These are phyloP conservation scores for Schwanniomyces pseudopolymorphus DNA, from an alignment of 805 yeast genomes.

Conservation along the genomic window DNA sequence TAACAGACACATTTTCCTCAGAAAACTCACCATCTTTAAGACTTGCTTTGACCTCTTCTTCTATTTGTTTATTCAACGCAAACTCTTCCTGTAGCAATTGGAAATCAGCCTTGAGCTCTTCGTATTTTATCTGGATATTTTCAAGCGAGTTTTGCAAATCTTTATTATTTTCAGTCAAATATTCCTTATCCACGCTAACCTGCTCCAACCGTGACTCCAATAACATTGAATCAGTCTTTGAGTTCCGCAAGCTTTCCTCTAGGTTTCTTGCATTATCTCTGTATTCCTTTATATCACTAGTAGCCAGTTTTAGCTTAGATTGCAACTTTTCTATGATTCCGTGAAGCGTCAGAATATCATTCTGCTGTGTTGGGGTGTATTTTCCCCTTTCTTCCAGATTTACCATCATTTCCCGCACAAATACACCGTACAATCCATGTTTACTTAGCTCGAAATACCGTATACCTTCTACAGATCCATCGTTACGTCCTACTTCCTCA, in stretches of 20 bases:
- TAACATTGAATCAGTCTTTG: background rate
- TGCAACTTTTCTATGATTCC: conserved; percentile 41
- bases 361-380: background rate
- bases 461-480: conserved; percentile 47
- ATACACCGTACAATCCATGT: conserved; percentile 43
- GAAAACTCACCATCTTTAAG: conserved; percentile 11
- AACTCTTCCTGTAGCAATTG: conserved; percentile 34
- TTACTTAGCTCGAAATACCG: conserved; percentile 37
- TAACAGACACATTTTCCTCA: conserved; percentile 15
- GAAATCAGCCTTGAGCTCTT: conserved; percentile 27
- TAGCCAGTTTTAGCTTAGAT: conserved; percentile 38
- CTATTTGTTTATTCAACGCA: conserved; percentile 37
- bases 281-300: conserved; percentile 20
- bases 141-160: conserved; percentile 23
- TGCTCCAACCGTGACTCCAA: conserved; percentile 28
- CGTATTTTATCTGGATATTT: conserved; percentile 26
- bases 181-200: conserved; percentile 45
- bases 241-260: conserved; percentile 3
- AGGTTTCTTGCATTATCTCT: conserved; percentile 16
- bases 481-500: conserved; percentile 43
- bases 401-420: conserved; percentile 43
- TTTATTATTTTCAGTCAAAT: conserved; percentile 32
- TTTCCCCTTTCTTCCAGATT: background rate
- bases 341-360: background rate
- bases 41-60: conserved; percentile 24